These are phyloP conservation scores for Trichothecium sympodiale DNA, from an alignment of 2,329 filamentous ascomycete genomes.

Conservation along the genomic window DNA sequence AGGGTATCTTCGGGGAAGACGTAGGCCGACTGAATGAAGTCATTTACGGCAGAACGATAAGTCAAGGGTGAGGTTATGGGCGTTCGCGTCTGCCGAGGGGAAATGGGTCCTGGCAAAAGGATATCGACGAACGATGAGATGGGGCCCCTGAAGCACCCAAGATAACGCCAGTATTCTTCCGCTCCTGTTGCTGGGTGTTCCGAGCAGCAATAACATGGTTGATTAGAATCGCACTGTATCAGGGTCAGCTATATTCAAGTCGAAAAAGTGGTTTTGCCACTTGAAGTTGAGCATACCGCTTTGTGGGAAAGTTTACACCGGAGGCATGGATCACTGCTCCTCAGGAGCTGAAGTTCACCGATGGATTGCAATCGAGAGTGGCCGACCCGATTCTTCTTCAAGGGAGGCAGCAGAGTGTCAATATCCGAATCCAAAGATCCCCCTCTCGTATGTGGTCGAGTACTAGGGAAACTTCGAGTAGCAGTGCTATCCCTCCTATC, in stretches of 20 bases:
- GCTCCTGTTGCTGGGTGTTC: conserved; percentile 23
- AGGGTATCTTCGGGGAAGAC: conserved; percentile 26
- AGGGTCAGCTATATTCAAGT: neutral
- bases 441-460: conserved; percentile 22
- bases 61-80: conserved; percentile 39
- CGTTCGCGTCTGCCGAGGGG: conserved; percentile 37
- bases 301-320: conserved; percentile 36
- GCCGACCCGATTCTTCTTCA: conserved; percentile 41
- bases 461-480: conserved; percentile 26
- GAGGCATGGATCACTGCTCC: conserved; percentile 36
- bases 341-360: conserved; percentile 40
- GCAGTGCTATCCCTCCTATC: conserved; percentile 7
- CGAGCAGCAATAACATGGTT: conserved; percentile 36
- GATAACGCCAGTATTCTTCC: conserved; percentile 33
- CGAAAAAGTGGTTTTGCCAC: neutral
- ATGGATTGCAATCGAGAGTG: conserved; percentile 46
- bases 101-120: conserved; percentile 36
- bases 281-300: conserved; percentile 25
- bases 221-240: conserved; percentile 38
- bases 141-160: conserved; percentile 41
- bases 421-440: conserved; percentile 34
- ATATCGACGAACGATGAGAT: conserved; percentile 35
- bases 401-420: conserved; percentile 41
- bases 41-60: conserved; percentile 38
- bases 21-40: conserved; percentile 36